Conservation (phyloP, 768 basidiomycete species). For the Tremella mesenterica region DNA sequence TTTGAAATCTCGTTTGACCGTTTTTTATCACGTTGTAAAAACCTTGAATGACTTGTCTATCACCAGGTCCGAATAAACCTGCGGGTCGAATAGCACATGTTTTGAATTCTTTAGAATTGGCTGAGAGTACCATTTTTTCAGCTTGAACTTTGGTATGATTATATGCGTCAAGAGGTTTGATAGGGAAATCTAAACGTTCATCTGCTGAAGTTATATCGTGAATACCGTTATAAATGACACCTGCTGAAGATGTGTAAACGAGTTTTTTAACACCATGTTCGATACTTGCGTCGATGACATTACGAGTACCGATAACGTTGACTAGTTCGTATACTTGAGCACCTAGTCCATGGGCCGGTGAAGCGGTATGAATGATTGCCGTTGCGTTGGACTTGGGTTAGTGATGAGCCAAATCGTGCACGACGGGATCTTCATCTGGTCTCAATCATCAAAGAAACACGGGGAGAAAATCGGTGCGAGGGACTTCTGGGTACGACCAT, state of each 20-base stretch:
- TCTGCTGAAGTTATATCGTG: slow-evolving; percentile 71
- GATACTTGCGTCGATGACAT: slow-evolving; percentile 72
- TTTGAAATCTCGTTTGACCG: slow-evolving; percentile 81
- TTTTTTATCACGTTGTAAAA: slow-evolving; percentile 68
- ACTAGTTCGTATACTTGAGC: slow-evolving; percentile 76
- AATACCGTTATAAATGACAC: slow-evolving; percentile 75
- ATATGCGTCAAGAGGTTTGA: slow-evolving; percentile 74
- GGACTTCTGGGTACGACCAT: background rate
- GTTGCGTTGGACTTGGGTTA: slow-evolving; percentile 67
- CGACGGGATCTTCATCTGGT: background rate
- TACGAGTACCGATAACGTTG: slow-evolving; percentile 67
- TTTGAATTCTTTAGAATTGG: slow-evolving; percentile 72
- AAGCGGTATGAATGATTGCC: slow-evolving; percentile 92
- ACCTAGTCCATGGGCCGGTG: slow-evolving; percentile 62
- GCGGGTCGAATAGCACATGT: slow-evolving; percentile 87
- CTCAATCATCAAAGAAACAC: background rate
- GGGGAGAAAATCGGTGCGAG: no score
- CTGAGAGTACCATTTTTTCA: slow-evolving; percentile 69
- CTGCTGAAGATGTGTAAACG: slow-evolving; percentile 89
- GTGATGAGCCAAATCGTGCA: no score
- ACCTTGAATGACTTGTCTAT: slow-evolving; percentile 75
- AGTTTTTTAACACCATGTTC: slow-evolving; percentile 63
- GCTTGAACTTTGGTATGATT: slow-evolving; percentile 89
- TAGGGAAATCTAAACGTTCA: slow-evolving; percentile 70
- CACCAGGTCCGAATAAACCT: slow-evolving; percentile 94